These are phyloP conservation scores for Puccinia coronata DNA, from an alignment of 1,284 basidiomycete genomes.

Conservation along the genomic window DNA sequence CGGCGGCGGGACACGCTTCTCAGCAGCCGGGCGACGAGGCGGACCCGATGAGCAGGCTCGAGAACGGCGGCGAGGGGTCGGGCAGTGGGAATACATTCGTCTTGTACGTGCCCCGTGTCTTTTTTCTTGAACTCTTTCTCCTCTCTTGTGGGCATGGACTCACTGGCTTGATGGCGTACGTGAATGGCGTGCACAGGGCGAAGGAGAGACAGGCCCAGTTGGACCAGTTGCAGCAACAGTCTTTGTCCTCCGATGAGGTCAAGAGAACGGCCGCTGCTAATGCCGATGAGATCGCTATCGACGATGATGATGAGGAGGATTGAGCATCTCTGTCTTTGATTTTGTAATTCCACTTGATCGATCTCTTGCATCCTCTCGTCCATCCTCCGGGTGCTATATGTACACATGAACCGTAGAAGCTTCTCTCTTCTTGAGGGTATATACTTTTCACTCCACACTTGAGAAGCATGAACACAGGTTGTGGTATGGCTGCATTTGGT, in stretches of 20 bases:
- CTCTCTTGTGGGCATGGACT: neutral
- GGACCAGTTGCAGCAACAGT: neutral
- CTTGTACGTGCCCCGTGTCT: slow-evolving; percentile 43
- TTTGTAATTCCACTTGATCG: too few relatives aligned
- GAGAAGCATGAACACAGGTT: too few relatives aligned
- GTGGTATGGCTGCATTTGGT: too few relatives aligned
- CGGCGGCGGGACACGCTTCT: slow-evolving; percentile 17
- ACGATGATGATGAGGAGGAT: slow-evolving; percentile 51
- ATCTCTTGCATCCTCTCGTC: too few relatives aligned
- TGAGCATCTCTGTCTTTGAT: neutral
- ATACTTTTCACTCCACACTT: too few relatives aligned
- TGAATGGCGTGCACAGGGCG: neutral
- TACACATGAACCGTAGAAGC: too few relatives aligned
- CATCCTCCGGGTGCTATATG: too few relatives aligned
- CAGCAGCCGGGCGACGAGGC: slow-evolving; percentile 59
- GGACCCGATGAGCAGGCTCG: slow-evolving; percentile 64
- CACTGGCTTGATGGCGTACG: slow-evolving; percentile 8
- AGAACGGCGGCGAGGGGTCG: neutral
- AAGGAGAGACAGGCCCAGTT: slow-evolving; percentile 34
- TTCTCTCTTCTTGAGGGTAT: too few relatives aligned
- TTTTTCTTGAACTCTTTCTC: neutral
- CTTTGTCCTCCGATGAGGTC: neutral
- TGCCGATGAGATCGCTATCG: slow-evolving; percentile 52
- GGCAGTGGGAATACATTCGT: slow-evolving; percentile 49
- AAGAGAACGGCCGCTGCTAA: slow-evolving; percentile 35